Conservation (phyloP, 2,329 filamentous ascomycete species). For the Pseudopyrenochaeta lycopersici region DNA sequence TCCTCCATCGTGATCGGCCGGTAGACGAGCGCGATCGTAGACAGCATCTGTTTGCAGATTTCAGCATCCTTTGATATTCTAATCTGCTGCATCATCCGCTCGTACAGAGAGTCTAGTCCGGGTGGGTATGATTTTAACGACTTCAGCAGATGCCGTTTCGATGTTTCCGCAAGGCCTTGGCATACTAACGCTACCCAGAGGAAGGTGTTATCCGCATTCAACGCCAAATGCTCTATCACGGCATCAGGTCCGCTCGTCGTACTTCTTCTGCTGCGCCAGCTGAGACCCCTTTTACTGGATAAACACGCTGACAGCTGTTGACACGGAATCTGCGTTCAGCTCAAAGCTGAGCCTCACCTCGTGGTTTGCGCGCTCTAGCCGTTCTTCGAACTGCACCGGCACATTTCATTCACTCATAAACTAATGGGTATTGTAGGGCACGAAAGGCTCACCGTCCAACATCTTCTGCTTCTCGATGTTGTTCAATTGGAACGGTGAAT, state of each 20-base stretch:
- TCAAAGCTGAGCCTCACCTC: constrained; percentile 44
- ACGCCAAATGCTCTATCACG: no score
- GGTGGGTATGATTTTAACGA: constrained; percentile 42
- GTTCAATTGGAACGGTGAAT: no score
- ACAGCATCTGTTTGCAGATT: constrained; percentile 50
- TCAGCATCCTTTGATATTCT: no score
- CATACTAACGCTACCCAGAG: constrained; percentile 43
- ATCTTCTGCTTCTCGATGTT: no score
- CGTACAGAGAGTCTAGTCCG: constrained; percentile 51
- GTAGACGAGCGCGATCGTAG: constrained; percentile 37
- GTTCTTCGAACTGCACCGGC: no score
- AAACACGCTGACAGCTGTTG: constrained; percentile 47
- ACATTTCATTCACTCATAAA: no score
- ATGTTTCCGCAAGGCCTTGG: constrained; percentile 37
- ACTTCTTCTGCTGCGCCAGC: constrained; percentile 38
- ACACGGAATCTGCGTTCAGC: constrained; percentile 47
- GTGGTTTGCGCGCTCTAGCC: constrained; percentile 28
- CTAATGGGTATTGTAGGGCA: no score
- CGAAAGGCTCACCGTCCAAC: no score
- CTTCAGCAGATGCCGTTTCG: constrained; percentile 16
- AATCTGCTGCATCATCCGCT: constrained; percentile 50
- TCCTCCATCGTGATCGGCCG: constrained; percentile 52
- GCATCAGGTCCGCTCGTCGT: constrained; percentile 47
- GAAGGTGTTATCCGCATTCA: no score
- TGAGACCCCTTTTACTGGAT: constrained; percentile 47